Evolutionary conservation across 2,329 filamentous ascomycete genomes (phyloP), one percentile per base, ranked within the genome.

Genomic region (Aspergillus persii): DNA sequence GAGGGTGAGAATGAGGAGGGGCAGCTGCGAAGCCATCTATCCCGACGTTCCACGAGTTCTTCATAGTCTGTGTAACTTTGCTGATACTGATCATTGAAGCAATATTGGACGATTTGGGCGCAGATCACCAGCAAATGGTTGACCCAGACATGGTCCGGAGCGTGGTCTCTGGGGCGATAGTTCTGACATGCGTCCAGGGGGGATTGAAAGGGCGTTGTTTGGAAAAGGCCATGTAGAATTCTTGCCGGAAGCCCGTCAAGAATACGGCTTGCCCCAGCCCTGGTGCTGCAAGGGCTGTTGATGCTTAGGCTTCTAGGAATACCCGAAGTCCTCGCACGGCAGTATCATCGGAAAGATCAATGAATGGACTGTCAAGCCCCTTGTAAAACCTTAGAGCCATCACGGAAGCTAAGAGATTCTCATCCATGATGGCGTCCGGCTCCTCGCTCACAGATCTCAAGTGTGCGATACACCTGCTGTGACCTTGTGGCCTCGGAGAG

Each of bases 111-210:
- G 1, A 86, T 81, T 58, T 86, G 83, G 15, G 84, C 84, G 51
- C 84, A 84, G 61, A 86, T 81, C 1, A 85, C 77, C 0, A 88
- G 80, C 29, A 85, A 83, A 6, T 83, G 79, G 69, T 87, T 87
- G 2, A 84, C 63, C 71, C 71, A 74, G 4, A 70, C 62, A n/a
- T 54, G 18, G 33, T 60, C 53, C 18, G 49, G 30, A 8, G 57
- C 18, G 2, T 31, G 9, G 4, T 30, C 30, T 1, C 4, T 6
- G 5, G 46, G 53, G 4, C 9, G 31, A 18, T 50, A 49, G 7
- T 41, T 27, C 8, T 54, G 11, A 26, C 18, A 26, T 6, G 47
- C 44, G 31, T 39, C 15, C 11, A 49, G 53, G 0, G 57, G 53
- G 5, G 53, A 18, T 41, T 57, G 46, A 78, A 54, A 56, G 74